Evolutionary conservation across 2,329 filamentous ascomycete species (phyloP).

Genomic region (Trichoderma atrobrunneum): DNA sequence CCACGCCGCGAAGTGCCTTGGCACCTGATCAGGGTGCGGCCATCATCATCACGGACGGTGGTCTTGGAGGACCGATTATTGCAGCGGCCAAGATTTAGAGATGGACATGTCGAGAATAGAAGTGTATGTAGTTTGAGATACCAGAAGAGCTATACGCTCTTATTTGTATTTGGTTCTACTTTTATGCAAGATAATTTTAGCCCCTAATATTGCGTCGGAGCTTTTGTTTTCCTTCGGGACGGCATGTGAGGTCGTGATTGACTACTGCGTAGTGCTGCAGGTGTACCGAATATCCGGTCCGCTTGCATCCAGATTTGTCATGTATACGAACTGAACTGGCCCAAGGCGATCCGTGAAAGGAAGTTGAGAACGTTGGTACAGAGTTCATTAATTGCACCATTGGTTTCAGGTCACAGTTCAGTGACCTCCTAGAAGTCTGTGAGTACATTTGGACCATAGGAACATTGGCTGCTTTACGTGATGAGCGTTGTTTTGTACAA

Average conservation of each 20-base stretch:
- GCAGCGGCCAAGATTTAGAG: constrained; percentile 5
- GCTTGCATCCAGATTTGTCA: not conserved
- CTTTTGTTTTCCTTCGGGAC: not conserved
- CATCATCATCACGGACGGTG: constrained; percentile 8
- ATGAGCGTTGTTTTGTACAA: not conserved
- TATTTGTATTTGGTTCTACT: constrained; percentile 2
- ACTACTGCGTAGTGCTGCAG: not conserved
- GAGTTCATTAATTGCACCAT: too few species aligned
- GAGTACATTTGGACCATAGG: not conserved
- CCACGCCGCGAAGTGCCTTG: not conserved
- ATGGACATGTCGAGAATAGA: not conserved
- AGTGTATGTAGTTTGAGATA: not conserved
- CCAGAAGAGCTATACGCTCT: not conserved
- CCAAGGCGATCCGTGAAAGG: not conserved
- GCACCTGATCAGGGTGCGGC: constrained; percentile 3
- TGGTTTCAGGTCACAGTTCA: not conserved
- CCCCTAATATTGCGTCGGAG: not conserved
- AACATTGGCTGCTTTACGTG: not conserved
- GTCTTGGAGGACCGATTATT: constrained; percentile 7
- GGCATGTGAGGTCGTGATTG: not conserved
- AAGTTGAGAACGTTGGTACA: not conserved
- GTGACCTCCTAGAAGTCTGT: not conserved
- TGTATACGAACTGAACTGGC: not conserved
- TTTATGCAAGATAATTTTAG: not conserved
- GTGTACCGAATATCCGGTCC: not conserved